Evolutionary conservation across 1,139 yeast genomes (phyloP), one percentile per base, ranked within the genome.

Genomic region (Blastobotrys buckinghamii): DNA sequence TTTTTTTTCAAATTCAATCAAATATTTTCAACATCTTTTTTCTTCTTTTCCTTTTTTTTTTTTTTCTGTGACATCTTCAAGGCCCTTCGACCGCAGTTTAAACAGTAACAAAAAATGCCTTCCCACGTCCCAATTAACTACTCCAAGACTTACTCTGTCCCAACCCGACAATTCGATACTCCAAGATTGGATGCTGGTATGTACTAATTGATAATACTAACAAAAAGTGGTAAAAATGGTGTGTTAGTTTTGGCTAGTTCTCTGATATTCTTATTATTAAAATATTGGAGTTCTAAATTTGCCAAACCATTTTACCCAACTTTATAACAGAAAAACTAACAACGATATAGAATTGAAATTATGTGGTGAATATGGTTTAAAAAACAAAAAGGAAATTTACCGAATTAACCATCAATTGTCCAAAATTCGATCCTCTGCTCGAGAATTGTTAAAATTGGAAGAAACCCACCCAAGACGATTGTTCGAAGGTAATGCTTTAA

Each of bases 391-490:
- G 76, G 98, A 92, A 80, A 88, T 92, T 77, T 89, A 90, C 95
- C 86, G 97, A 83, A 87, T 90, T 75, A 90, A 89, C 74, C 88
- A 84, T 84, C 97, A 92, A 80, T 88, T 92, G 73, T 92, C 99
- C 63, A 92, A 92, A 85, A 92, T 92, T 75, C 92, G 99, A 82
- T 89, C 98, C 82, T 98, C 98, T 75, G 99, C 99, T 73, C 96
- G 99, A 85, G 97, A 94, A 73, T 82, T 92, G 72, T 85, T 92
- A 78, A 92, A 98, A 80, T 89, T 97, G 82, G 98, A 92, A 70
- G 98, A 92, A 82, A 92, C 92, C 84, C 98, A 92, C 78, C 97
- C 96, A 82, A 92, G 89, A 87, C 90, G 99, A 82, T 85, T 92
- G 72, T 92, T 92, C 82, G 98, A 92, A 80, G 99, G 99, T 86